Evolutionary conservation across 2,329 filamentous ascomycete genomes (phyloP), one percentile per base, ranked within the genome.

Genomic region (Cadophora malorum): DNA sequence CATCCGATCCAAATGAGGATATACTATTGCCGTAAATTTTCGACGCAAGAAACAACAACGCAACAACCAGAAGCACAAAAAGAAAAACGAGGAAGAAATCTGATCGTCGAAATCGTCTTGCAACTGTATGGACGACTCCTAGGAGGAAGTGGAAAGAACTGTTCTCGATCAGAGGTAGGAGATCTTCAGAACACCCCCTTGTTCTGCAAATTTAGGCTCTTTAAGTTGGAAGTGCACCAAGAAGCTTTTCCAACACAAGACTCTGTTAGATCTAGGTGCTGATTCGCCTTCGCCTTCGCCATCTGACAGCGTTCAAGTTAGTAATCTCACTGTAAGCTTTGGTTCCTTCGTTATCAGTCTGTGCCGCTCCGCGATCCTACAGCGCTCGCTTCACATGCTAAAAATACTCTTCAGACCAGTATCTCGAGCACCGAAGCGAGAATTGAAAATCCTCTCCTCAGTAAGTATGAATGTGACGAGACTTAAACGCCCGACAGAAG

Each of bases 271-370:
- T n/a, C 19, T 9, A 49, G 14, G 28, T 35, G 41, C 41, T 62
- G 14, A 49, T 50, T 50, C 25, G 25, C 38, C 41, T 59, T 59
- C 14, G 19, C n/a, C 33, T 41, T 59, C 33, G 56, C 56, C 59
- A 62, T 62, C 23, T 62, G 25, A 62, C 41, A 6, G 41, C 45
- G 41, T 47, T 25, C 19, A 50, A 31, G 9, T 49, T 47, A 31
- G 59, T 33, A 47, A 31, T 62, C 41, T 49, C 41, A 21, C 41
- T 33, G 59, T 62, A 49, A 62, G 59, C 59, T 62, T 50, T 49
- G 45, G 19, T 50, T 33, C 10, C 28, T n/a, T 61, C 25, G n/a
- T 21, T 14, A 33, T 23, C 38, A 62, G 35, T 41, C 38, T 49
- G 25, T 23, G 41, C 41, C 23, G 19, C 45, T 21, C 16, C 19